These are phyloP conservation scores for Calendula officinalis DNA, from an alignment of 129 eudicot species.

Conservation along the genomic window DNA sequence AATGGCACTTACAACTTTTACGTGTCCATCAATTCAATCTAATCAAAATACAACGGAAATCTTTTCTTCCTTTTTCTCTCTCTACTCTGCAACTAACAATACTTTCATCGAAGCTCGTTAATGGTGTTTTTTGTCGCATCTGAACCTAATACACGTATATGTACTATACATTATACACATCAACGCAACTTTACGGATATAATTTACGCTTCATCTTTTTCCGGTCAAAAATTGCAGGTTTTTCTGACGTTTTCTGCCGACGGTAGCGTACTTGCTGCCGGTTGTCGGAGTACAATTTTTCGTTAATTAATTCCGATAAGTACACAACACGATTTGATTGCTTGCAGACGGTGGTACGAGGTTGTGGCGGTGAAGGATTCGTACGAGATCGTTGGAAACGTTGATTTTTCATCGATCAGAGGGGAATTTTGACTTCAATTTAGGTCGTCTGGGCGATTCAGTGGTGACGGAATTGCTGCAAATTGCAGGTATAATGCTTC, in stretches of 20 bases:
- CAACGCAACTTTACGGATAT: neutral
- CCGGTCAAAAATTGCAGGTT: neutral
- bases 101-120: slow-evolving; percentile 1
- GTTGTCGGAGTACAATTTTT: slow-evolving; percentile 58
- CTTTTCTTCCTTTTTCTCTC: slow-evolving; percentile 9
- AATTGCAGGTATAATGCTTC: slow-evolving; percentile 50
- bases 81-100: neutral
- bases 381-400: slow-evolving; percentile 53
- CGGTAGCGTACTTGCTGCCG: slow-evolving; percentile 49
- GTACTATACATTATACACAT: neutral
- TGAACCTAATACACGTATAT: neutral
- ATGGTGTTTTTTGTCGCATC: slow-evolving; percentile 29
- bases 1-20: slow-evolving; percentile 9
- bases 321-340: slow-evolving; percentile 57
- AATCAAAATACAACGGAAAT: slow-evolving; percentile 22
- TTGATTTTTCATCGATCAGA: slow-evolving; percentile 44
- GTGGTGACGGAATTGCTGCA: slow-evolving; percentile 57
- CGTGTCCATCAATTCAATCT: slow-evolving; percentile 17
- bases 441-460: slow-evolving; percentile 22
- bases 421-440: slow-evolving; percentile 54
- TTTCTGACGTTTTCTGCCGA: neutral
- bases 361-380: slow-evolving; percentile 52
- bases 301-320: slow-evolving; percentile 40
- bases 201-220: neutral
- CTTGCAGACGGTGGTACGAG: slow-evolving; percentile 67